Conservation (phyloP, 495 filamentous ascomycete species). For the Penicillium cinerascens region DNA sequence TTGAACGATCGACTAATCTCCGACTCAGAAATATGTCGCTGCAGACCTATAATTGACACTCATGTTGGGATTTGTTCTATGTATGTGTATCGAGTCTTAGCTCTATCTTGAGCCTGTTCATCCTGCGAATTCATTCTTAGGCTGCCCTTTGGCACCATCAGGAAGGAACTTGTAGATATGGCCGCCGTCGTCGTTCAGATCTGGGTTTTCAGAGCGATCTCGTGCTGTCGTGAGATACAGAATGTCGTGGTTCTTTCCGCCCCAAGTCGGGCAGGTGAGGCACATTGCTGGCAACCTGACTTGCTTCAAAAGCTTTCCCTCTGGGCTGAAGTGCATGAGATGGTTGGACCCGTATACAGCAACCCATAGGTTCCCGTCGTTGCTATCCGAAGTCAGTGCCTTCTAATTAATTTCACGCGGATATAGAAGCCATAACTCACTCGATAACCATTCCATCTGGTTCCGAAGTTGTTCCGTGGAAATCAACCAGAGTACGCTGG, state of each 20-base stretch:
- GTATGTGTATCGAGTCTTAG: neutral
- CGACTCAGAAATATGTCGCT: neutral
- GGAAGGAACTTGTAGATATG: slow-evolving; percentile 19
- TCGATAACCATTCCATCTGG: slow-evolving; percentile 31
- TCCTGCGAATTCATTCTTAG: slow-evolving; percentile 19
- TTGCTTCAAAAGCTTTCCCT: slow-evolving; percentile 12
- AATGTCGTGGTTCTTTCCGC: slow-evolving; percentile 11
- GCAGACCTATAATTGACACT: neutral
- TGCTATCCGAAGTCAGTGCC: slow-evolving; percentile 7
- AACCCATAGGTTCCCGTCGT: slow-evolving; percentile 17
- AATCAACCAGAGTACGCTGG: slow-evolving; percentile 18
- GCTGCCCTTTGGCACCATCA: slow-evolving; percentile 3
- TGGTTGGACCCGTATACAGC: slow-evolving; percentile 13
- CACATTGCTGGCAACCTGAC: slow-evolving; percentile 15
- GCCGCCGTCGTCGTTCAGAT: slow-evolving; percentile 16
- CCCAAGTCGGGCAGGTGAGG: slow-evolving; percentile 16
- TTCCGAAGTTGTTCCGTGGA: slow-evolving; percentile 14
- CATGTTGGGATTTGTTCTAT: neutral
- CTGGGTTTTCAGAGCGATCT: slow-evolving; percentile 9
- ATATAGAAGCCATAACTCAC: slow-evolving; percentile 1
- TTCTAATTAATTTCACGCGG: neutral
- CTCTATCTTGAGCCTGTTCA: neutral
- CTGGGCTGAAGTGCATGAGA: slow-evolving; percentile 17
- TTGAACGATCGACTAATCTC: neutral
- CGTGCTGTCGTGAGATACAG: slow-evolving; percentile 7